A percentile compares a stretch with the other conserved stretches of the same genome.
Evolutionary conservation across 2,329 filamentous ascomycete genomes (phyloP).

Genomic region (Xylariaceae sp.): DNA sequence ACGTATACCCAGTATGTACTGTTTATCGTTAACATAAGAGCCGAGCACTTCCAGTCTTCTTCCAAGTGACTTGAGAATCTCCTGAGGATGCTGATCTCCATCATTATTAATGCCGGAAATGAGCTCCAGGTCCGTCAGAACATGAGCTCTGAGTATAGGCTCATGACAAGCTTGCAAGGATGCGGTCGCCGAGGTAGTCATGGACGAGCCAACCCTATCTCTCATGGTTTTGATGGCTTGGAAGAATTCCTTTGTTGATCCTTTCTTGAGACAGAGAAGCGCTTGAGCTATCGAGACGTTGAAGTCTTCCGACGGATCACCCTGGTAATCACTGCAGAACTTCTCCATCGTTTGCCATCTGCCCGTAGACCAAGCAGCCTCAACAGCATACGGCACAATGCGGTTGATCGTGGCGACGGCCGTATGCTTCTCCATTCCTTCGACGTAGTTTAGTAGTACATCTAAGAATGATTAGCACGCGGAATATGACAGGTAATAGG

Average conservation of each 20-base stretch:
- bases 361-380: constrained; percentile 85
- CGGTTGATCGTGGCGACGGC: constrained; percentile 49
- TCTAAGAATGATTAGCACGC: constrained; percentile 46
- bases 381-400: constrained; percentile 77
- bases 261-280: constrained; percentile 54
- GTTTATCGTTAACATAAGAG: constrained; percentile 86
- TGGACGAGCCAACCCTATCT: constrained; percentile 62
- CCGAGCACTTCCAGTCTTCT: constrained; percentile 84
- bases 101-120: constrained; percentile 52
- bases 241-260: constrained; percentile 48
- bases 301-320: constrained; percentile 60
- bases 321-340: constrained; percentile 54
- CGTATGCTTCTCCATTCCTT: constrained; percentile 58
- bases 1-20: constrained; percentile 81
- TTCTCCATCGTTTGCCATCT: constrained; percentile 72
- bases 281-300: constrained; percentile 73
- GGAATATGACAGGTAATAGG: background rate
- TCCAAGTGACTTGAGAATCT: constrained; percentile 53
- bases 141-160: constrained; percentile 78
- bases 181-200: constrained; percentile 71
- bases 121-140: constrained; percentile 79
- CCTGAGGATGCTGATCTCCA: constrained; percentile 36
- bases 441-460: constrained; percentile 78
- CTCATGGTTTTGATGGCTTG: constrained; percentile 59
- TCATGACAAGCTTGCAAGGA: constrained; percentile 83